Evolutionary conservation across 1,139 yeast genomes (phyloP).

Genomic region (Arxiozyma telluris): DNA sequence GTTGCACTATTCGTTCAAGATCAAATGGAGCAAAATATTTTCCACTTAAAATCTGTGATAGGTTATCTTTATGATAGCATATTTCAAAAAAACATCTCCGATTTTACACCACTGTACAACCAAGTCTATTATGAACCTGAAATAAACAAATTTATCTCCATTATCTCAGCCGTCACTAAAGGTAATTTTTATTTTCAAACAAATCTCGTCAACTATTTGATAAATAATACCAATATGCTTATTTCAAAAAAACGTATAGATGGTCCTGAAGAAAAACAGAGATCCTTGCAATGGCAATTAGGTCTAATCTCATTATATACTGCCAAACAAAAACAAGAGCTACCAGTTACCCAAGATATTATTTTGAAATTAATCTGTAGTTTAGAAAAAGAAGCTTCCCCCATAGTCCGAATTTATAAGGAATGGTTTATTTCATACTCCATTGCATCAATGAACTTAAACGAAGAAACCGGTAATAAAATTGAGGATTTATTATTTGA

Average conservation of each 20-base stretch:
- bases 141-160: constrained; percentile 42
- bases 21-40: constrained; percentile 51
- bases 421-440: constrained; percentile 64
- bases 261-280: constrained; percentile 57
- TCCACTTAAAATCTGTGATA: constrained; percentile 51
- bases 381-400: constrained; percentile 50
- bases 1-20: constrained; percentile 39
- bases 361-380: constrained; percentile 26
- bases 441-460: constrained; percentile 28
- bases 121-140: constrained; percentile 55
- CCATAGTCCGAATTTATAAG: constrained; percentile 59
- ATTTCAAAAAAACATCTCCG: constrained; percentile 12
- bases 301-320: constrained; percentile 35
- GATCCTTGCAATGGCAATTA: constrained; percentile 52
- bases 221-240: constrained; percentile 37
- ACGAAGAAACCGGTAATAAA: constrained; percentile 24
- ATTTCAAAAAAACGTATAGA: constrained; percentile 49
- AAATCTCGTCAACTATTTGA: constrained; percentile 36
- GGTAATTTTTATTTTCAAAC: constrained; percentile 33
- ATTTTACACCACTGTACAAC: constrained; percentile 30
- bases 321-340: constrained; percentile 5
- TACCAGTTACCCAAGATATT: not conserved
- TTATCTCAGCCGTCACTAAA: constrained; percentile 40
- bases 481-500: constrained; percentile 26
- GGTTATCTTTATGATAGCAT: constrained; percentile 41